These are phyloP conservation scores for Daldinia loculata DNA, from an alignment of 495 filamentous ascomycete species.

Conservation along the genomic window DNA sequence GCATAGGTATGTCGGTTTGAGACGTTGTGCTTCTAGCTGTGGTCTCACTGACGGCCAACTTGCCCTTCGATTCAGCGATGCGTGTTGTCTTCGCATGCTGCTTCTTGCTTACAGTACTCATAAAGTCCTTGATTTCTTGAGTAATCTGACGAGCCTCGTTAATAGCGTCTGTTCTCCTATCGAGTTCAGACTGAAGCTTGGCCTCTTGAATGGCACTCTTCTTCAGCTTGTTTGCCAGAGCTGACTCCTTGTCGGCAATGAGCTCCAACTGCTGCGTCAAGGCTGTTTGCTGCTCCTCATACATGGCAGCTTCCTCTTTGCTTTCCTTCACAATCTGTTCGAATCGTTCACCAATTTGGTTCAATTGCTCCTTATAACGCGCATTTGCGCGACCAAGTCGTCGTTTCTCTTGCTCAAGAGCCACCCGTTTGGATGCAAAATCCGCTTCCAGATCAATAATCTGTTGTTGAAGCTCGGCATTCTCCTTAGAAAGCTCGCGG, in stretches of 20 bases:
- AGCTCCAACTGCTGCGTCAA: constrained; percentile 34
- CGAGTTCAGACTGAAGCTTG: constrained; percentile 38
- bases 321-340: constrained; percentile 32
- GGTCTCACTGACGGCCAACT: constrained; percentile 36
- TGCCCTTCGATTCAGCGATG: constrained; percentile 49
- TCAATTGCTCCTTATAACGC: constrained; percentile 49
- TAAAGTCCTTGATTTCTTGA: constrained; percentile 47
- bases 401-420: constrained; percentile 28
- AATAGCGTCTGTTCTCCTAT: constrained; percentile 32
- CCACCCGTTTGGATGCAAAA: constrained; percentile 17
- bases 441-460: constrained; percentile 23
- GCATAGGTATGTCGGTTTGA: constrained; percentile 47
- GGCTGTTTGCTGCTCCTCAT: constrained; percentile 26
- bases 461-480: constrained; percentile 33
- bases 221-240: constrained; percentile 47
- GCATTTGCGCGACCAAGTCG: constrained; percentile 22
- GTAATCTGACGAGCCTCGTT: constrained; percentile 38
- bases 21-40: constrained; percentile 46
- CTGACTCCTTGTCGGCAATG: constrained; percentile 46
- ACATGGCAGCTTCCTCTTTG: constrained; percentile 21
- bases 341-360: constrained; percentile 50
- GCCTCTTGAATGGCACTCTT: constrained; percentile 42
- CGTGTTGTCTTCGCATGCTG: constrained; percentile 50
- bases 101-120: constrained; percentile 44
- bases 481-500: constrained; percentile 29